Evolutionary conservation across 139 green algal species (phyloP).

Genomic region (Ettlia oleoabundans): DNA sequence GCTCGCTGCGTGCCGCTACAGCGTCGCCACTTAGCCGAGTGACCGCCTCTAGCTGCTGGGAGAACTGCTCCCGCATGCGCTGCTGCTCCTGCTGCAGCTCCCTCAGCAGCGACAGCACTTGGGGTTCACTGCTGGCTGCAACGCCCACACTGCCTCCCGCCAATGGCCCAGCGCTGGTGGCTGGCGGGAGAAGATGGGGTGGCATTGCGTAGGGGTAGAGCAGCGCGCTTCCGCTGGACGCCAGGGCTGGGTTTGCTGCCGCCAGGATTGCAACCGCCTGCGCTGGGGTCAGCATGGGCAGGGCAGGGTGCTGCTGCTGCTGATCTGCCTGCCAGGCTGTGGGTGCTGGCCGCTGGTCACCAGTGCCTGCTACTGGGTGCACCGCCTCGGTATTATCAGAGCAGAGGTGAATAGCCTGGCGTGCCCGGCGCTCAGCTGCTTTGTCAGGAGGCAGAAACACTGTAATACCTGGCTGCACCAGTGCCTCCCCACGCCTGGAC

Average conservation of each 20-base stretch:
- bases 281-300: neutral
- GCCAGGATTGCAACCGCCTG: neutral
- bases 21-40: neutral
- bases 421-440: constrained; percentile 4
- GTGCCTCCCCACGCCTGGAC: constrained; percentile 11
- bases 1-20: neutral
- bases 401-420: too few relatives aligned
- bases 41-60: neutral
- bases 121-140: neutral
- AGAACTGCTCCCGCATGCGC: neutral
- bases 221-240: neutral
- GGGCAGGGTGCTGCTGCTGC: neutral
- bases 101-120: constrained; percentile 12
- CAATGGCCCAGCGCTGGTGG: neutral
- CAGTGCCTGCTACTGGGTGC: constrained; percentile 24
- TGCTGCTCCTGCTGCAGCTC: constrained; percentile 16
- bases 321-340: neutral
- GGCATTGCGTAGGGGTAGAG: neutral
- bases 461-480: constrained; percentile 18
- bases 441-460: constrained; percentile 32
- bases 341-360: too few relatives aligned
- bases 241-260: neutral
- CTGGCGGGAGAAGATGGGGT: neutral
- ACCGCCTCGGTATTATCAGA: too few relatives aligned
- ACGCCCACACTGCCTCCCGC: neutral